Evolutionary conservation across 352 stramenopile species (phyloP), one percentile per base, ranked within the genome.

Genomic region (Globisporangium camurandrum): DNA sequence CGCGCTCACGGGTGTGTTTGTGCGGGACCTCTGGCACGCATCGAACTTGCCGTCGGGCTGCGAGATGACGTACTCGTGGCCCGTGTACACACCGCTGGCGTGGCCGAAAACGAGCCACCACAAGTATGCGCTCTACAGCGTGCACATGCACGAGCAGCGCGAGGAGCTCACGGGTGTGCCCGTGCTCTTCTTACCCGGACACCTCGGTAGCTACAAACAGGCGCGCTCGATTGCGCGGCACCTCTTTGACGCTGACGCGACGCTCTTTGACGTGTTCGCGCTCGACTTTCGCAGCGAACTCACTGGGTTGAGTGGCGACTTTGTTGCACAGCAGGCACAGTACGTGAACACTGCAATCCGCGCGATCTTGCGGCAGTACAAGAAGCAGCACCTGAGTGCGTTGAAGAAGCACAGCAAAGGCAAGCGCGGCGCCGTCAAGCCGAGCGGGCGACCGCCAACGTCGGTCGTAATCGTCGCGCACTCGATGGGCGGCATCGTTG

Each of bases 31-130:
- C 0, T 33, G 59, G 46, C 40, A 64, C 49, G 67, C 61, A 10
- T 69, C 51, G 24, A 61, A 47, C 20, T 44, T 51, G 1, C 51
- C 59, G 24, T 87, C 75, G 16, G 46, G 48, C 30, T 95, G 84
- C 52, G 71, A 85, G 27, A 95, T 95, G 82, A 93, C 84, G 39
- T 92, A 85, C 63, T 93, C 81, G 19, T 86, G 71, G 68, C 82
- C 81, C 44, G 67, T 93, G 51, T 95, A 93, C 62, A 71, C 78
- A 54, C 63, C 51, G 24, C 62, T 89, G 20, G 46, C 45, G 30
- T 75, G 72, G 62, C 66, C 62, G 34, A 51, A 44, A 28, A 43
- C 49, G 17, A 57, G 39, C 1, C 77, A 88, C 49, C 40, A 57
- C 56, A 93, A 90, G 54, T 93, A 93, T 54, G 28, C 57, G 31